phyloP scores from a whole-genome alignment of 805 yeast species.

The Yarrowia keelungensis region DNA sequence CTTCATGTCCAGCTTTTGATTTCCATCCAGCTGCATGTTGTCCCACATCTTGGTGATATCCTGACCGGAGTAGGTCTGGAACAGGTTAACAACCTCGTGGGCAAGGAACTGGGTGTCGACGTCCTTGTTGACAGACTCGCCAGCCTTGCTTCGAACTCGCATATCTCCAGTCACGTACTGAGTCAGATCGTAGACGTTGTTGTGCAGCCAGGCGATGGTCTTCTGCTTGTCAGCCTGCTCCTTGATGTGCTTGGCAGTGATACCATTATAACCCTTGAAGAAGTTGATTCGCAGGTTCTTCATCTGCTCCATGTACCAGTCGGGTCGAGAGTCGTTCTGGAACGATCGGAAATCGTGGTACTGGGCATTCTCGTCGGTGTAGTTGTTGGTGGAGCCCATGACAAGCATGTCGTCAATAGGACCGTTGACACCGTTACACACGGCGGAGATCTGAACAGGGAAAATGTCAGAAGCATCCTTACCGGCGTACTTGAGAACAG shows the following conservation, averaged over 20 bases:
- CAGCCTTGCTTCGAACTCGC: conserved; percentile 47
- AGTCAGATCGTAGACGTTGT: conserved; percentile 52
- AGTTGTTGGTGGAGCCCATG: conserved; percentile 48
- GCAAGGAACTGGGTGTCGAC: conserved; percentile 49
- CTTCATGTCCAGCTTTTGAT: conserved; percentile 45
- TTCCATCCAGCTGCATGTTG: conserved; percentile 45
- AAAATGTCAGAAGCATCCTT: conserved; percentile 50
- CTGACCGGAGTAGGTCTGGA: conserved; percentile 50
- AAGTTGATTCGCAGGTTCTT: conserved; percentile 49
- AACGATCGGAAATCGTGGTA: conserved; percentile 54
- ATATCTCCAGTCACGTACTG: conserved; percentile 51
- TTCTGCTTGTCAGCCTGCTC: conserved; percentile 44
- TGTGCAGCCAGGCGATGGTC: conserved; percentile 50
- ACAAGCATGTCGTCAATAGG: conserved; percentile 47
- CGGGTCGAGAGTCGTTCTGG: conserved; percentile 53
- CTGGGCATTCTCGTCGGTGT: conserved; percentile 51
- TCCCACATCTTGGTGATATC: conserved; percentile 49
- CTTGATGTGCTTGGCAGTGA: conserved; percentile 48
- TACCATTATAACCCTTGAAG: conserved; percentile 51
- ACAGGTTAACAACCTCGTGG: conserved; percentile 46
- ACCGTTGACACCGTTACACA: conserved; percentile 51
- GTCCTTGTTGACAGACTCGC: conserved; percentile 43
- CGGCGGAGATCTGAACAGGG: conserved; percentile 53
- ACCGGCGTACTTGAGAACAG: conserved; percentile 52
- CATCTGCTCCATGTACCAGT: conserved; percentile 54